Percentiles rank a stretch among this genome's conserved stretches.
phyloP scores from a whole-genome alignment of 2,329 filamentous ascomycete species.

The Cryphonectria nitschkei region DNA sequence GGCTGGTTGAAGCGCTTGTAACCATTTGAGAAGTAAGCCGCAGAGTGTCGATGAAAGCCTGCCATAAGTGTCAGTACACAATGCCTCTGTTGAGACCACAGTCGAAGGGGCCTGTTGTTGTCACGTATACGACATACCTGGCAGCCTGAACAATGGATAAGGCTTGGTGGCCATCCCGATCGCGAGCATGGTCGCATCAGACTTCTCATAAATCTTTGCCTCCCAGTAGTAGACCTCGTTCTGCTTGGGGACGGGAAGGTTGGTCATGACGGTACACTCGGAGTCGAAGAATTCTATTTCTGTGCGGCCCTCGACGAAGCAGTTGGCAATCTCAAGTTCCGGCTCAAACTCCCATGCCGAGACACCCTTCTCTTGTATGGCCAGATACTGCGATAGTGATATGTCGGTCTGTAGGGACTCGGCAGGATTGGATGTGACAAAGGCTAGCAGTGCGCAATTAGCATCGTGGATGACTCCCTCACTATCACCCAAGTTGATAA shows the following conservation, averaged over 20 bases:
- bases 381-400: conserved; percentile 93
- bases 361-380: conserved; percentile 99
- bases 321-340: conserved; percentile 98
- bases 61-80: conserved; percentile 7
- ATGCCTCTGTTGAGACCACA: neutral
- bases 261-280: conserved; percentile 96
- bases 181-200: conserved; percentile 82
- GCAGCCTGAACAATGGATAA: conserved; percentile 91
- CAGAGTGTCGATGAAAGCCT: conserved; percentile 92
- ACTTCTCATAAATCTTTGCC: conserved; percentile 97
- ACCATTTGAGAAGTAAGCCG: conserved; percentile 88
- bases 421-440: conserved; percentile 89
- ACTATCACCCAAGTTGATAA: neutral
- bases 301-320: conserved; percentile 93
- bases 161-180: conserved; percentile 97
- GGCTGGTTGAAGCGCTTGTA: conserved; percentile 91
- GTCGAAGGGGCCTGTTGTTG: neutral
- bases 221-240: conserved; percentile 99
- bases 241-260: conserved; percentile 94
- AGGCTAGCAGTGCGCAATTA: conserved; percentile 61
- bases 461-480: conserved; percentile 3
- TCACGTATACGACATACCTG: conserved; percentile 64
- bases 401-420: conserved; percentile 97
- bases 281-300: conserved; percentile 99
- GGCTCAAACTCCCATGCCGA: conserved; percentile 99